Conservation (phyloP, 331 rosid genomes). For the Telfairia occidentalis region DNA sequence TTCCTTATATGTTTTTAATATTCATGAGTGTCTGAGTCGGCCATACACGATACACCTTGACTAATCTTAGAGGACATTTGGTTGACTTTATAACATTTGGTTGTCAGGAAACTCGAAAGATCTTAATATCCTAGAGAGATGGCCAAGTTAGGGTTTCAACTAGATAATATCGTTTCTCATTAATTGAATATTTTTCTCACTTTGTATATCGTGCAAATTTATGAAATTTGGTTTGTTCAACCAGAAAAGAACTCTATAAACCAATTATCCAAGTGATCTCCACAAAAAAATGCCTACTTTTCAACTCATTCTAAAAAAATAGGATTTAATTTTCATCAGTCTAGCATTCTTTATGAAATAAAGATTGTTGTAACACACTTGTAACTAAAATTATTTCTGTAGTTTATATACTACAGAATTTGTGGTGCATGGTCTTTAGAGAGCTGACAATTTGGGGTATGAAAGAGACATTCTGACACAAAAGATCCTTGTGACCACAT, state of each 20-base stretch:
- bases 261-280: no score
- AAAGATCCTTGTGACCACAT: background rate
- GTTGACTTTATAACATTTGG: background rate
- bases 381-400: background rate
- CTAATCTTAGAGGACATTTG: no score
- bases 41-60: no score
- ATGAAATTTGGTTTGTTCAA: background rate
- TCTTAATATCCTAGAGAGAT: background rate
- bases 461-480: background rate
- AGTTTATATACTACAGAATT: background rate
- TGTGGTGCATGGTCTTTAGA: background rate
- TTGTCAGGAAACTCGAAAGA: background rate
- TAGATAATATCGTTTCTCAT: background rate
- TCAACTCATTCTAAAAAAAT: no score
- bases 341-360: background rate
- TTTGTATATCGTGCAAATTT: background rate
- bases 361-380: background rate
- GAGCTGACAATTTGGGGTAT: background rate
- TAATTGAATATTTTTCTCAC: background rate
- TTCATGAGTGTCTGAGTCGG: background rate
- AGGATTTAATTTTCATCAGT: background rate
- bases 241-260: no score
- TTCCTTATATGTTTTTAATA: background rate
- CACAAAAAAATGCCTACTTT: no score
- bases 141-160: background rate